A percentile compares a stretch with the other conserved stretches of the same genome.
Evolutionary conservation across 1,284 basidiomycete genomes (phyloP).

Genomic region (Volvariella volvacea): DNA sequence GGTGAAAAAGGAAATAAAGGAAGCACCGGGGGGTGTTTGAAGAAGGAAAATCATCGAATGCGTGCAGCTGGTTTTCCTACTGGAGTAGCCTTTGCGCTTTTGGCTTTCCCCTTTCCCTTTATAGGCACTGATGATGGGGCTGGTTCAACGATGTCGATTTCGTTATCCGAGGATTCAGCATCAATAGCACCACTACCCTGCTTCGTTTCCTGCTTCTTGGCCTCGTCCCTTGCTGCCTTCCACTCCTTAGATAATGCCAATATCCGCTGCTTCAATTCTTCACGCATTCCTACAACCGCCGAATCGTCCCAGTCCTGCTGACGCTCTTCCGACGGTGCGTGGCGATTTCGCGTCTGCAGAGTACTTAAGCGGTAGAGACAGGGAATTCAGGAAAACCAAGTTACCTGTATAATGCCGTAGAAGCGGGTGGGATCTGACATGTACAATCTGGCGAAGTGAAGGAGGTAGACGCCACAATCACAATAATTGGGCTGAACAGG

Average conservation of each 20-base stretch:
- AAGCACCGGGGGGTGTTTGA: too few species aligned
- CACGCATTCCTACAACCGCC: constrained; percentile 28
- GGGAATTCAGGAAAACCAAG: constrained; percentile 9
- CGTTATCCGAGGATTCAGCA: constrained; percentile 33
- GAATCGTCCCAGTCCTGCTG: constrained; percentile 43
- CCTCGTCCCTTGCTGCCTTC: constrained; percentile 23
- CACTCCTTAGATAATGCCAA: constrained; percentile 28
- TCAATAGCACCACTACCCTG: constrained; percentile 18
- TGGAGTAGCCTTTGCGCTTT: constrained; percentile 2
- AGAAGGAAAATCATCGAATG: too few species aligned
- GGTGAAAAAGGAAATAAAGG: too few species aligned
- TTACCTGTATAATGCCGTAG: constrained; percentile 39
- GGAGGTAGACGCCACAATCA: constrained; percentile 80
- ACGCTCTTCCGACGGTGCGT: constrained; percentile 25
- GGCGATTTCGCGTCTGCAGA: constrained; percentile 19
- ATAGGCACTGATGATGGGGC: neutral
- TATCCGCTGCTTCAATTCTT: constrained; percentile 27
- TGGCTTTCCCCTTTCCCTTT: constrained; percentile 8
- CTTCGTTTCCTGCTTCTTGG: constrained; percentile 22
- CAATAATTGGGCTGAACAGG: constrained; percentile 79
- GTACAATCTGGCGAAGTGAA: constrained; percentile 76
- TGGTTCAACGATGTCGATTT: constrained; percentile 34
- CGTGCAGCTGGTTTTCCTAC: too few species aligned
- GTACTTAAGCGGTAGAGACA: neutral
- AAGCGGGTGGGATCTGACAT: constrained; percentile 48